Conservation (phyloP, 208 protist species). For the Tritrichomonas musculus region DNA sequence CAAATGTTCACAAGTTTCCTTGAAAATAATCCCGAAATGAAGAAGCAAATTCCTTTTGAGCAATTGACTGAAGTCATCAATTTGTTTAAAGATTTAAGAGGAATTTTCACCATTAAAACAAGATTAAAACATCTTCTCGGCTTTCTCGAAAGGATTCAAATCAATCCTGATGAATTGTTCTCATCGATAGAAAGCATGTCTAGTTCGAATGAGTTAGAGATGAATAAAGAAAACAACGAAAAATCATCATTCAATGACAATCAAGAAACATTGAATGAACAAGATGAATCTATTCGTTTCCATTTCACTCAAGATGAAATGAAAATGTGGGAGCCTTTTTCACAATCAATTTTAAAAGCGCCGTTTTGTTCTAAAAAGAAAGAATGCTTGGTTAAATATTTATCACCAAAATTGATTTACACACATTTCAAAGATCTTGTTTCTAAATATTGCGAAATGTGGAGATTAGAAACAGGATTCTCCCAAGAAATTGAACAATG, state of each 20-base stretch:
- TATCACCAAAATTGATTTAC: neutral
- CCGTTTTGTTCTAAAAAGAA: neutral
- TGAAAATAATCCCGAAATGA: neutral
- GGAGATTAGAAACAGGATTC: neutral
- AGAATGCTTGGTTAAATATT: neutral
- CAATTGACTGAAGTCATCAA: neutral
- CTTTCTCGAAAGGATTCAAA: neutral
- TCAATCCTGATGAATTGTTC: neutral
- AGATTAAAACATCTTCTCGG: neutral
- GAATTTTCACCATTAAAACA: neutral
- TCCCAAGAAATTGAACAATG: neutral
- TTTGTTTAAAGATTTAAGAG: neutral
- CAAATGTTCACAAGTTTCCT: neutral
- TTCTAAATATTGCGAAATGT: neutral
- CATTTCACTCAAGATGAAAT: neutral
- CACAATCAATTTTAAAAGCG: neutral
- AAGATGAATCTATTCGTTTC: neutral
- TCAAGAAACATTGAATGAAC: neutral
- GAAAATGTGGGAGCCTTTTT: neutral
- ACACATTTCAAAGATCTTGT: neutral
- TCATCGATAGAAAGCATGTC: neutral
- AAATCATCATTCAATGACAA: neutral
- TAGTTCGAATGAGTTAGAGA: neutral
- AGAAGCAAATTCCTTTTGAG: neutral
- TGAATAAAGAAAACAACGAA: neutral